These are phyloP conservation scores for Coemansia guatemalensis DNA, from an alignment of 192 early-diverging fungal genomes.

Conservation along the genomic window DNA sequence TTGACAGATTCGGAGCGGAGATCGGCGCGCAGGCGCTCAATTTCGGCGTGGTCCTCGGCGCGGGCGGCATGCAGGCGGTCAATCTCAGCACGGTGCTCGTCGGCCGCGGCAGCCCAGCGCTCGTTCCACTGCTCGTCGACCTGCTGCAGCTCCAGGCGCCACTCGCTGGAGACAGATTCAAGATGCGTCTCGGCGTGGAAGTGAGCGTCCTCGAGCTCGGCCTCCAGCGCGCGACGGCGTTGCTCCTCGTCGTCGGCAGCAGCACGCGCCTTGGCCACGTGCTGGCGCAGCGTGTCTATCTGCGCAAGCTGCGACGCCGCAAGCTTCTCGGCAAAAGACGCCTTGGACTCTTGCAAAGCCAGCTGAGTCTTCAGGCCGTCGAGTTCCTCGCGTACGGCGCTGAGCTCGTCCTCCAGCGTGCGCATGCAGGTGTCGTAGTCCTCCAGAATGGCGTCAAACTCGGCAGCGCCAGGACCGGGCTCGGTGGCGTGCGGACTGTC, in stretches of 20 bases:
- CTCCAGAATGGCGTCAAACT: constrained; percentile 68
- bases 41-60: constrained; percentile 8
- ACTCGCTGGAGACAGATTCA: constrained; percentile 23
- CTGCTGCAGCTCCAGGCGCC: constrained; percentile 38
- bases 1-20: background rate
- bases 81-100: constrained; percentile 19
- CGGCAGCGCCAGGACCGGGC: constrained; percentile 50
- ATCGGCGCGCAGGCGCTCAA: background rate
- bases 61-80: background rate
- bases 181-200: constrained; percentile 39
- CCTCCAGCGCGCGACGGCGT: constrained; percentile 45
- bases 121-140: constrained; percentile 48
- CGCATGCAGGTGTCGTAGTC: constrained; percentile 70
- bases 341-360: constrained; percentile 59
- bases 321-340: constrained; percentile 49
- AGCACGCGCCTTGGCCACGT: constrained; percentile 47
- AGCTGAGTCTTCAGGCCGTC: constrained; percentile 57
- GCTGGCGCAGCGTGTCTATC: constrained; percentile 46
- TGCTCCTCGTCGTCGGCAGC: constrained; percentile 51
- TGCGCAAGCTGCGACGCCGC: constrained; percentile 53
- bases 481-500: background rate
- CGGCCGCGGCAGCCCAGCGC: constrained; percentile 39
- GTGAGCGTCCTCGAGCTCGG: constrained; percentile 58
- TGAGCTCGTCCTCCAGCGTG: constrained; percentile 61
- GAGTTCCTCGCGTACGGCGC: constrained; percentile 58